Evolutionary conservation across 306 rosid genomes (phyloP), one percentile per base, ranked within the genome.

Genomic region (Crotalaria pallida): DNA sequence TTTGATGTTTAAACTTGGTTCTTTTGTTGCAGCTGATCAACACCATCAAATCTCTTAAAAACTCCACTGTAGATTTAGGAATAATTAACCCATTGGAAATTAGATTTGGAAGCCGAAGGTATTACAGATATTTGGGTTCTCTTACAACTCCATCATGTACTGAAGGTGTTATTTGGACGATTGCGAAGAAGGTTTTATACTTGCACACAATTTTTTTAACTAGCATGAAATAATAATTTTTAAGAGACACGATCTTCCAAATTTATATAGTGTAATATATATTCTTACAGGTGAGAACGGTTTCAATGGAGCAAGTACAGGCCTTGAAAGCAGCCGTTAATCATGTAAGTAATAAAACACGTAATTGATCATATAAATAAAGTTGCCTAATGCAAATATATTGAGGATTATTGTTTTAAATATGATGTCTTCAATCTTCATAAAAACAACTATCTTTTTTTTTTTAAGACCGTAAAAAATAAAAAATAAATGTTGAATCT

Each of bases 41-140:
- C 3, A 40, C 67, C 29, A 52, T 89, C 77, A 83, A 80, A 56
- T 73, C 81, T 31, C 15, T 53, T 34, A 78, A 78, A 5, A 71
- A 72, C 9, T 51, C 83, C 22, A 90, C 84, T 4, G 63, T 26
- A 77, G 77, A 86, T 59, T 24, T 89, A 24, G 98, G 98, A 65
- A 65, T 58, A 3, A 0, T 87, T 3, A 81, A 87, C 63, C 87
- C 95, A 1, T 77, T 77, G 56, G 52, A 71, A 0, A 84, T 92
- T 21, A 80, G 74, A 48, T 84, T 89, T 70, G 91, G 87, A 10
- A 62, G 79, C 78, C 61, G 83, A 66, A 84, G 81, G 53, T 92
- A 92, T 60, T 89, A 83, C 77, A 84, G 96, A 87, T 92, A 92
- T 60, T 21, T 83, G 53, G 98, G 96, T 19, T 92, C 96, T 51